Evolutionary conservation across 2,329 filamentous ascomycete species (phyloP), one percentile per base, ranked within the genome.

Genomic region (Nemania diffusa): DNA sequence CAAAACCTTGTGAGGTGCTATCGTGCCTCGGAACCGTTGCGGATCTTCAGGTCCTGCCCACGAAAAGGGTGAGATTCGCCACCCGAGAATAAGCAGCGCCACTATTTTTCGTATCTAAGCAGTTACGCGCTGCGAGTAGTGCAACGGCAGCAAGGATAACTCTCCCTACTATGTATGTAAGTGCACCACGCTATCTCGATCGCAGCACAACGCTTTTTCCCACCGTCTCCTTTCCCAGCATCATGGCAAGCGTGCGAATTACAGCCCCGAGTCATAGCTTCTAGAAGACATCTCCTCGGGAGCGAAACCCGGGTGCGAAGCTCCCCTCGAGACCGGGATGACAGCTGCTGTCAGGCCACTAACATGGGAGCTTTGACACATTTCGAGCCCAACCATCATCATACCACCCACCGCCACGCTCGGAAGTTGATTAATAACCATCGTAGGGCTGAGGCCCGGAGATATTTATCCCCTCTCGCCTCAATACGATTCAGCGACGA

Each of bases 361-460:
- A 34, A 9, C 32, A 9, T 9, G 32, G 32, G 37, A 17, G 37
- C 15, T 9, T 40, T 40, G 37, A 40, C 37, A 40, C 37, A 40
- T n/a, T n/a, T 40, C 15, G 37, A 40, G 37, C 5, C 37, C 15
- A 40, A 15, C 37, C 9, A 42, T 26, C 34, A n/a, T n/a, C n/a
- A n/a, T n/a, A 22, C 55, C 50, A 32, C 17, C 27, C 15, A 27
- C 27, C 24, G 32, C 40, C 29, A 11, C 22, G 27, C 37, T 40
- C 37, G 37, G 37, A n/a, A 48, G 5, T 24, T 48, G 44, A 48
- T 48, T 48, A 3, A 15, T 17, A 26, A 9, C 22, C 34, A 11
- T 22, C 55, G 29, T 58, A 58, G 27, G 56, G 56, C 56, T 58
- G 56, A 27, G 7, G 46, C 8, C 26, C 22, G 48, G 48, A 51